Base-by-base conservation (phyloP, 2,329 filamentous ascomycete genomes). In the Diaporthe aspalathi region DNA sequence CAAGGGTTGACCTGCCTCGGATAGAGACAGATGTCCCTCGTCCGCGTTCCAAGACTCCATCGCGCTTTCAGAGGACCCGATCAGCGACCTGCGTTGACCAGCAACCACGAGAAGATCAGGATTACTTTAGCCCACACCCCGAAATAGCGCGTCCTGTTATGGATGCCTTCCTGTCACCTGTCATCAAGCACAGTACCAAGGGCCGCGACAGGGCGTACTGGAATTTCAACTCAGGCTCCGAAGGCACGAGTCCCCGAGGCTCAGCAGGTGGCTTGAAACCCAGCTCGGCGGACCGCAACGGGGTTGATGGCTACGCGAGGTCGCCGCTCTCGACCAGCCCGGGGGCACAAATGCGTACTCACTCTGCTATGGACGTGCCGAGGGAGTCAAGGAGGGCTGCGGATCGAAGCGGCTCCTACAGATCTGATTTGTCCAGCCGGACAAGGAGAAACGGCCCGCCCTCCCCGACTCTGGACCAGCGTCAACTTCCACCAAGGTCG, bases 181-280 rank as follows among this genome's bases (percentile, higher is more conserved):
- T 84, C 2, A 81, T 83, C 35, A 85, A 82, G 63, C 81, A 82
- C 43, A 78, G 81, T 0, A 77, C 81, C 14, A 79, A 79, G 4
- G 81, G 84, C 5, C 81, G 85, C 2, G 84, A 87, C 49, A 82
- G 83, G 67, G 75, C 78, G 0, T 85, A 86, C 66, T 80, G 82
- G 71, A 78, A 81, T 38, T 76, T 75, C 60, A 76, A 74, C 24
- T 32, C 75, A 1, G 74, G 73, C 27, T 53, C 68, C 11, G 66
- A 66, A 11, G 50, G 67, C 20, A 65, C 70, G 7, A 43, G 70
- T 12, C 45, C 56, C 14, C 75, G 73, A 20, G 75, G 73, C 38
- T 32, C 66, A 24, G 29, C 65, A 12, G 29, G 24, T n/a, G 38
- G 32, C 27, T 38, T 50, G 17, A 68, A 65, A 54, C 57, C 65